A percentile compares a stretch with the other conserved stretches of the same genome.
These are phyloP conservation scores for Neocatenulostroma microsporum DNA, from an alignment of 2,329 filamentous ascomycete species.

Conservation along the genomic window DNA sequence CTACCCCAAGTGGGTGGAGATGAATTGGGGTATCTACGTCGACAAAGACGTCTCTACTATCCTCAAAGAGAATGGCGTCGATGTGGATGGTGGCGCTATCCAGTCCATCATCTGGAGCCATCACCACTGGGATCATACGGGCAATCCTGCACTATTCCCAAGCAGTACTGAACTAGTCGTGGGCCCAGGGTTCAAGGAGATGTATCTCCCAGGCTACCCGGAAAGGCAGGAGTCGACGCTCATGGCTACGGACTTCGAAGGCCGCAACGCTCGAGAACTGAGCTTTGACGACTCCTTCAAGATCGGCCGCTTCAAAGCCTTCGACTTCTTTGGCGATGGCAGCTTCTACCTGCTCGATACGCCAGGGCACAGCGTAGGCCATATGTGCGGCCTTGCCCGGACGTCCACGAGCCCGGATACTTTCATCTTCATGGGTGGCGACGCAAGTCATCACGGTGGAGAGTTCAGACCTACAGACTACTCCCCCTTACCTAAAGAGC, in stretches of 20 bases:
- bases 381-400: slow-evolving; percentile 45
- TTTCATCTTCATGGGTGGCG: slow-evolving; percentile 47
- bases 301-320: slow-evolving; percentile 41
- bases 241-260: slow-evolving; percentile 35
- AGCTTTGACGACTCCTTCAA: slow-evolving; percentile 30
- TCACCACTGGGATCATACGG: slow-evolving; percentile 27
- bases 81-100: slow-evolving; percentile 31
- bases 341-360: slow-evolving; percentile 49
- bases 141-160: slow-evolving; percentile 39
- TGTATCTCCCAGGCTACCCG: slow-evolving; percentile 40
- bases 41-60: slow-evolving; percentile 38
- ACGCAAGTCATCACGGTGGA: slow-evolving; percentile 33
- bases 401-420: slow-evolving; percentile 29
- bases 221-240: slow-evolving; percentile 32
- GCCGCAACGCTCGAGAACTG: slow-evolving; percentile 32
- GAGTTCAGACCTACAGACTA: slow-evolving; percentile 37
- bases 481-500: slow-evolving; percentile 31
- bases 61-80: slow-evolving; percentile 33
- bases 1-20: slow-evolving; percentile 23
- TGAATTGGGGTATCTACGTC: slow-evolving; percentile 33
- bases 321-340: slow-evolving; percentile 51
- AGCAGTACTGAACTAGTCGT: slow-evolving; percentile 38
- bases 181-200: slow-evolving; percentile 40
- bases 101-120: slow-evolving; percentile 29
- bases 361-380: slow-evolving; percentile 47